Evolutionary conservation across 164 flowering plant genomes (phyloP), one percentile per base, ranked within the genome.

Genomic region (Kalanchoe fedtschenkoi): DNA sequence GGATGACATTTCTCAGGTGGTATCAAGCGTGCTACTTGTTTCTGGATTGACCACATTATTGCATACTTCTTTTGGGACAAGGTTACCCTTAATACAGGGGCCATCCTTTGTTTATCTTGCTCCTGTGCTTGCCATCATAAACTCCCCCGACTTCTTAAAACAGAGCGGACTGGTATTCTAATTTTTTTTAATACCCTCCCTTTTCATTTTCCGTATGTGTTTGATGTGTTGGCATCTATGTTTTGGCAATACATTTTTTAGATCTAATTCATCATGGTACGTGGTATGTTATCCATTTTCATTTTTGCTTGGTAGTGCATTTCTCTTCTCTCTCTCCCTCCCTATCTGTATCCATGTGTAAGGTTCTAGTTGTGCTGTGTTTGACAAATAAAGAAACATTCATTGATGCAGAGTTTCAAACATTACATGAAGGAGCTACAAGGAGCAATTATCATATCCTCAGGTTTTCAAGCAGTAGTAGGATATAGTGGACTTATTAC

Each of bases 401-500:
- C 26, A 39, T 61, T 33, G 61, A 65, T 71, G 78, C 93, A 93
- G 99, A 88, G 80, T 68, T 93, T 93, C 75, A 87, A 72, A 88
- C 96, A 89, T 72, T 80, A 87, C 34, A 93, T 93, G 97, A 93
- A 79, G 76, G 87, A 83, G 80, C 75, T 93, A 38, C 99, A 93
- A 65, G 99, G 99, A 33, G 92, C 99, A 65, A 75, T 90, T 69
- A 85, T 93, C 21, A 80, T 91, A 70, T 82, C 84, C 64, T 87
- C 99, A 59, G 83, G 91, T 59, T 87, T 93, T 71, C 99, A 93
- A 81, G 74, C 85, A 58, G 19, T 93, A 42, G 60, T 93, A 62
- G 99, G 99, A 51, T 93, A 91, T 70, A 93, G 87, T 79, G 99
- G 97, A 62, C 68, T 93, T 53, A 91, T 91, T 96, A 74, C 97